phyloP scores from a whole-genome alignment of 129 eudicot genomes.

The Pulicaria dysenterica region DNA sequence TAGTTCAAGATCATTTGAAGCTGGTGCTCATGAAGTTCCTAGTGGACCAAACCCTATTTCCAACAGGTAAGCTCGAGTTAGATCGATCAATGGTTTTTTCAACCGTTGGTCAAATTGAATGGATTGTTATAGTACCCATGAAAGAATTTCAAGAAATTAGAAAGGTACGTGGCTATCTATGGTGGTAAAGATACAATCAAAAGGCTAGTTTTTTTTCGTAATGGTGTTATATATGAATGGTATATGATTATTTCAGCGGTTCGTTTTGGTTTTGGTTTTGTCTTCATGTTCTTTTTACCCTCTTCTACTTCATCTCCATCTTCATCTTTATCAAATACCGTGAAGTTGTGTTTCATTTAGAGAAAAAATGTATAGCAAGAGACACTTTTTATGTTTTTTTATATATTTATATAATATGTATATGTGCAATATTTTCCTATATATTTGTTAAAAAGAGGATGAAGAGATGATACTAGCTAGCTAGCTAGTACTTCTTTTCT shows the following conservation, averaged over 20 bases:
- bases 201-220: slow-evolving; percentile 34
- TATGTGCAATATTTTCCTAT: slow-evolving; percentile 29
- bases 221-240: slow-evolving; percentile 38
- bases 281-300: slow-evolving; percentile 11
- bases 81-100: slow-evolving; percentile 23
- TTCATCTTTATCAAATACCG: slow-evolving; percentile 26
- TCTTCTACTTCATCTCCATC: slow-evolving; percentile 8
- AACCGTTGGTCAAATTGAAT: slow-evolving; percentile 2
- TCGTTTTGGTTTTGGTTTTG: slow-evolving; percentile 26
- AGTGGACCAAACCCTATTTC: slow-evolving; percentile 92
- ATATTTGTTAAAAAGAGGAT: slow-evolving; percentile 30
- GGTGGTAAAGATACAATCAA: slow-evolving; percentile 38
- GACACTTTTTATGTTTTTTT: slow-evolving; percentile 29
- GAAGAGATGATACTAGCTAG: slow-evolving; percentile 28
- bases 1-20: slow-evolving; percentile 47
- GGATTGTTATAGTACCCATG: slow-evolving; percentile 30
- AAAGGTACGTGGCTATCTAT: neutral
- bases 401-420: slow-evolving; percentile 31
- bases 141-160: slow-evolving; percentile 25
- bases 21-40: slow-evolving; percentile 73
- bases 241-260: slow-evolving; percentile 39
- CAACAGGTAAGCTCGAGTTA: slow-evolving; percentile 45
- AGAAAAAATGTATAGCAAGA: slow-evolving; percentile 43
- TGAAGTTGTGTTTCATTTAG: slow-evolving; percentile 34
- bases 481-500: slow-evolving; percentile 36